These are phyloP conservation scores for Populus tomentosa DNA, from an alignment of 441 rosid species.

Conservation along the genomic window DNA sequence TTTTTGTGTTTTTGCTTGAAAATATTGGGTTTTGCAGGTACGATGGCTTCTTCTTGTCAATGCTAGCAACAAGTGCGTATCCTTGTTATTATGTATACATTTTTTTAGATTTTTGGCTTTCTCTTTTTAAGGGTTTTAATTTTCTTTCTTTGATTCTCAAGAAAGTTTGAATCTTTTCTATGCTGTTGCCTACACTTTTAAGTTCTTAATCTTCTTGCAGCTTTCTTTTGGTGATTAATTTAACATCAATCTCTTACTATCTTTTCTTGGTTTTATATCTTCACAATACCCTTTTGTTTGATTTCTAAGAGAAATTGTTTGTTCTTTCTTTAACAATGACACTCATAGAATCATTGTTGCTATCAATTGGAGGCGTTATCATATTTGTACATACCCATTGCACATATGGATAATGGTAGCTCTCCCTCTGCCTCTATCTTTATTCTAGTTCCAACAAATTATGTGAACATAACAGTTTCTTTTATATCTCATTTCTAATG, in stretches of 20 bases:
- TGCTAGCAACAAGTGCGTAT: slow-evolving; percentile 99
- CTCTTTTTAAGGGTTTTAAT: not conserved
- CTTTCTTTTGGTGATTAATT: not conserved
- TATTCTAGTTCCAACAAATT: not conserved
- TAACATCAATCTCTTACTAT: not conserved
- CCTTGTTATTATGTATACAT: slow-evolving; percentile 34
- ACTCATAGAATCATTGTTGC: slow-evolving; percentile 70
- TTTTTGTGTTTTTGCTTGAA: not conserved
- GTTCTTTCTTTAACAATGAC: slow-evolving; percentile 31
- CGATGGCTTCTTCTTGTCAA: slow-evolving; percentile 98
- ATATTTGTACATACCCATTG: slow-evolving; percentile 66
- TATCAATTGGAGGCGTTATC: slow-evolving; percentile 82
- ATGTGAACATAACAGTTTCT: not conserved
- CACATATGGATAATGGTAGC: slow-evolving; percentile 96
- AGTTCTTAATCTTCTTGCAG: not conserved
- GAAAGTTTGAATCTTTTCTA: not conserved
- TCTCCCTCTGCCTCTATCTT: not conserved
- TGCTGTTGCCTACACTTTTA: not conserved
- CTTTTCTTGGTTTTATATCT: not conserved
- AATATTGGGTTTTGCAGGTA: slow-evolving; percentile 57
- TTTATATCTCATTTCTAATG: not conserved
- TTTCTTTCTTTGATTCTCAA: not conserved
- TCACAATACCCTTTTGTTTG: not conserved
- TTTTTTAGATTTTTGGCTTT: not conserved
- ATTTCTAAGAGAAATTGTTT: not conserved